A percentile compares a stretch with the other conserved stretches of the same genome.
These are phyloP conservation scores for Pestalotiopsis sp. DNA, from an alignment of 2,329 filamentous ascomycete genomes.

Conservation along the genomic window DNA sequence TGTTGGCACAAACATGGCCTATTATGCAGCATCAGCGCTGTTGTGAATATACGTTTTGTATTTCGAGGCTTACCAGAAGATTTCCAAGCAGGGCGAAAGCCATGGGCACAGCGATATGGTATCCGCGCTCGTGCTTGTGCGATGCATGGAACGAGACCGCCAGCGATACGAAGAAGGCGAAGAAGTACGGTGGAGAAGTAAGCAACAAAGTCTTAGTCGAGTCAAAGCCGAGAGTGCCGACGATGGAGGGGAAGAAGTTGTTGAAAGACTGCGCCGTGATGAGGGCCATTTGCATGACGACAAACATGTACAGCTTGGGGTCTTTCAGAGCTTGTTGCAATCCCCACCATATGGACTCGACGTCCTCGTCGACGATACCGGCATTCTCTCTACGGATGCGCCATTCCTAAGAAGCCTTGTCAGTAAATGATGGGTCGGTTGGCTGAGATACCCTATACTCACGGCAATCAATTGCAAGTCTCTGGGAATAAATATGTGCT, in stretches of 20 bases:
- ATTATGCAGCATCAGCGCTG: neutral
- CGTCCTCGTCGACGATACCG: constrained; percentile 25
- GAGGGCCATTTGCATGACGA: constrained; percentile 26
- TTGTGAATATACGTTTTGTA: neutral
- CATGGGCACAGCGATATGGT: constrained; percentile 24
- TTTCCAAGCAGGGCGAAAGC: constrained; percentile 17
- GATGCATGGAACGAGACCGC: constrained; percentile 24
- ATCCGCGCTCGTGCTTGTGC: constrained; percentile 23
- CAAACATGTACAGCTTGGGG: constrained; percentile 28
- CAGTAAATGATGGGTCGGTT: no score
- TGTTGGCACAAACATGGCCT: constrained; percentile 19
- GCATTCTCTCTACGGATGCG: constrained; percentile 28
- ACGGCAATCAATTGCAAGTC: constrained; percentile 21
- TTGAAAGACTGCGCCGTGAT: constrained; percentile 23
- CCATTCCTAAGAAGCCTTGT: constrained; percentile 20
- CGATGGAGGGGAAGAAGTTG: constrained; percentile 23
- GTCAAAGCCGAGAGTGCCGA: constrained; percentile 20
- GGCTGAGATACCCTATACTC: constrained; percentile 13
- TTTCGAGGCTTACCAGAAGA: constrained; percentile 2
- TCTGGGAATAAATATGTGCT: constrained; percentile 17
- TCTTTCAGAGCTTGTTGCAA: constrained; percentile 22
- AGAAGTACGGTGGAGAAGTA: constrained; percentile 24
- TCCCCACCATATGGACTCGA: constrained; percentile 22
- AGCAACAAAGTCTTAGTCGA: constrained; percentile 24
- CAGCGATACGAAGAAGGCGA: constrained; percentile 20